These are phyloP conservation scores for Daldinia loculata DNA, from an alignment of 495 filamentous ascomycete genomes.

Conservation along the genomic window DNA sequence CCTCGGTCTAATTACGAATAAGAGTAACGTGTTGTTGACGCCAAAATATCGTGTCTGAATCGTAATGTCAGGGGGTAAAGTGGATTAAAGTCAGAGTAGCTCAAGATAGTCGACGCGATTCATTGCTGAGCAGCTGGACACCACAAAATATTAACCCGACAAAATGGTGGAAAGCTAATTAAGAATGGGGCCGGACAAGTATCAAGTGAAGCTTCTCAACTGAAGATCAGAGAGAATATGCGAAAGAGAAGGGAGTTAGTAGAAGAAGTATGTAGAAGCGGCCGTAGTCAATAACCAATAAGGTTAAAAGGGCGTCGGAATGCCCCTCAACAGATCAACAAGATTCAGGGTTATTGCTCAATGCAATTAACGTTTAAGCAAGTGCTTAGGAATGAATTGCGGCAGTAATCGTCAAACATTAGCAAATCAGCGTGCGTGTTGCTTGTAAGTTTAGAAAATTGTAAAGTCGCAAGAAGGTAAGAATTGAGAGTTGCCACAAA, in stretches of 20 bases:
- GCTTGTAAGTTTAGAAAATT: neutral
- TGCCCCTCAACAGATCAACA: constrained; percentile 40
- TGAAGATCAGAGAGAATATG: constrained; percentile 7
- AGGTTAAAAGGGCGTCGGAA: constrained; percentile 15
- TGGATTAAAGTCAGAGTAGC: constrained; percentile 24
- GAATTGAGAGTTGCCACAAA: constrained; percentile 10
- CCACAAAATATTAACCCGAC: constrained; percentile 27
- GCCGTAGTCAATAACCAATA: constrained; percentile 25
- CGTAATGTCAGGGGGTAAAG: constrained; percentile 35
- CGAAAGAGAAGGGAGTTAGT: constrained; percentile 3
- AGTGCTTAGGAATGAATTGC: constrained; percentile 24
- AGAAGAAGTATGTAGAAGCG: neutral
- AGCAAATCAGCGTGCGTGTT: constrained; percentile 17
- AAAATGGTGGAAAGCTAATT: neutral
- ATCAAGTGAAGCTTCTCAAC: neutral
- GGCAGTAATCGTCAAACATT: constrained; percentile 18
- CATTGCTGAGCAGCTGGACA: constrained; percentile 20
- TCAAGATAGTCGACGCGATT: constrained; percentile 21
- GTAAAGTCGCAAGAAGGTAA: constrained; percentile 9
- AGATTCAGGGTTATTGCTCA: constrained; percentile 39
- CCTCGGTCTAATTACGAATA: constrained; percentile 23
- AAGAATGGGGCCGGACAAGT: neutral
- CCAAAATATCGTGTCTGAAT: constrained; percentile 21
- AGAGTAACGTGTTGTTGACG: constrained; percentile 27
- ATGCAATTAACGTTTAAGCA: constrained; percentile 16